phyloP scores from a whole-genome alignment of 768 basidiomycete genomes.

The Gloeophyllum trabeum region DNA sequence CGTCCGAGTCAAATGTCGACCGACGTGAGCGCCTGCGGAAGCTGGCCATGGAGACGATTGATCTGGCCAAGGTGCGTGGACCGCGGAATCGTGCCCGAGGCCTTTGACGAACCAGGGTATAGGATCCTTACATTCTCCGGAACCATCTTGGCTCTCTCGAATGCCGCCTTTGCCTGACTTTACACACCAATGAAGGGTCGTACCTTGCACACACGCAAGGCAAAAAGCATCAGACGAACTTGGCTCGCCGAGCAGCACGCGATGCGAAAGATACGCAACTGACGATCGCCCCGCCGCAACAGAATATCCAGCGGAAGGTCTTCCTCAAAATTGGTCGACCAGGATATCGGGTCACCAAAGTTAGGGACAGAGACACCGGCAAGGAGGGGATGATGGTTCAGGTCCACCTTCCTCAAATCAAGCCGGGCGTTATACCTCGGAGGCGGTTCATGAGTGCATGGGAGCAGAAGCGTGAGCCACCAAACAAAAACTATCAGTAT shows the following conservation, averaged over 20 bases:
- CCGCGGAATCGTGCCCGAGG: neutral
- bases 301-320: conserved; percentile 77
- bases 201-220: conserved; percentile 99
- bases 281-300: conserved; percentile 78
- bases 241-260: conserved; percentile 92
- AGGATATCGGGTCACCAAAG: conserved; percentile 93
- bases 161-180: conserved; percentile 93
- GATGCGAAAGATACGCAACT: conserved; percentile 92
- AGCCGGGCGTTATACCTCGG: conserved; percentile 71
- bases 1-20: conserved; percentile 92
- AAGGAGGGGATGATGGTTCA: conserved; percentile 98
- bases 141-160: conserved; percentile 97
- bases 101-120: conserved; percentile 4
- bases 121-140: conserved; percentile 98
- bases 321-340: conserved; percentile 97
- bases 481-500: conserved; percentile 96
- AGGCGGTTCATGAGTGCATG: conserved; percentile 95
- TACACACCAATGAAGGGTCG: conserved; percentile 99
- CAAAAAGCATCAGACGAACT: conserved; percentile 98
- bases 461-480: conserved; percentile 92
- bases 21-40: conserved; percentile 89
- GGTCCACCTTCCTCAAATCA: conserved; percentile 91
- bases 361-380: conserved; percentile 80
- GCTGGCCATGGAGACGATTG: conserved; percentile 94
- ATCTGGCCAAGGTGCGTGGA: conserved; percentile 78